phyloP scores from a whole-genome alignment of 2,329 filamentous ascomycete genomes.

The Cladosporium sp. region DNA sequence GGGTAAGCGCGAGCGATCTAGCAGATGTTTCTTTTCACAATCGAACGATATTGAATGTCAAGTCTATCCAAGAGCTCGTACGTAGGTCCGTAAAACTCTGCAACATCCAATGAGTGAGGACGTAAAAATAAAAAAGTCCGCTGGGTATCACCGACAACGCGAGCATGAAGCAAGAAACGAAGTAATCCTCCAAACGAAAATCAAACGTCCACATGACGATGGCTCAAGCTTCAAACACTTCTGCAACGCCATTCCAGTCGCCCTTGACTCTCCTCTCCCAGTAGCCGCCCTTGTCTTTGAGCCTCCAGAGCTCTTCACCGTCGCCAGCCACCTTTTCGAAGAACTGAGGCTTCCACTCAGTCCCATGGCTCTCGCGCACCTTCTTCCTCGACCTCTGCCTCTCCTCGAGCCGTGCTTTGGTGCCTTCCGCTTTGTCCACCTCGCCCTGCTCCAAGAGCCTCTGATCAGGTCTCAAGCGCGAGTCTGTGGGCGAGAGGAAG shows the following conservation, averaged over 20 bases:
- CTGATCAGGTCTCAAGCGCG: constrained; percentile 80
- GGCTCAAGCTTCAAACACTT: constrained; percentile 46
- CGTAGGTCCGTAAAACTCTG: not conserved
- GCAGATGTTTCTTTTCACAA: no score
- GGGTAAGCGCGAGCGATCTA: not conserved
- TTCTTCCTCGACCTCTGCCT: constrained; percentile 71
- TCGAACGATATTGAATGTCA: no score
- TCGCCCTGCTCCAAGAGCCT: constrained; percentile 76
- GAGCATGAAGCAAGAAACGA: not conserved
- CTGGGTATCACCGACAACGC: constrained; percentile 12
- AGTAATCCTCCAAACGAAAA: not conserved
- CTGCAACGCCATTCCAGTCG: constrained; percentile 58
- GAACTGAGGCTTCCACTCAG: constrained; percentile 74
- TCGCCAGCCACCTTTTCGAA: constrained; percentile 62
- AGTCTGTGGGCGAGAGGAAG: constrained; percentile 76
- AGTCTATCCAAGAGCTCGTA: not conserved
- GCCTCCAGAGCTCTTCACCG: constrained; percentile 49
- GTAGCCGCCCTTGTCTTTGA: constrained; percentile 81
- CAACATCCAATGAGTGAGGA: not conserved
- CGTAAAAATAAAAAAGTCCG: not conserved
- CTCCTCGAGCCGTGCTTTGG: constrained; percentile 83
- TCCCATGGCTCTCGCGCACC: constrained; percentile 70
- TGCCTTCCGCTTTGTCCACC: constrained; percentile 74
- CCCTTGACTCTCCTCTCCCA: constrained; percentile 79
- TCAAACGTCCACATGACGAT: not conserved